phyloP scores from a whole-genome alignment of 2,329 filamentous ascomycete genomes.

The Cladosporium oxysporum region DNA sequence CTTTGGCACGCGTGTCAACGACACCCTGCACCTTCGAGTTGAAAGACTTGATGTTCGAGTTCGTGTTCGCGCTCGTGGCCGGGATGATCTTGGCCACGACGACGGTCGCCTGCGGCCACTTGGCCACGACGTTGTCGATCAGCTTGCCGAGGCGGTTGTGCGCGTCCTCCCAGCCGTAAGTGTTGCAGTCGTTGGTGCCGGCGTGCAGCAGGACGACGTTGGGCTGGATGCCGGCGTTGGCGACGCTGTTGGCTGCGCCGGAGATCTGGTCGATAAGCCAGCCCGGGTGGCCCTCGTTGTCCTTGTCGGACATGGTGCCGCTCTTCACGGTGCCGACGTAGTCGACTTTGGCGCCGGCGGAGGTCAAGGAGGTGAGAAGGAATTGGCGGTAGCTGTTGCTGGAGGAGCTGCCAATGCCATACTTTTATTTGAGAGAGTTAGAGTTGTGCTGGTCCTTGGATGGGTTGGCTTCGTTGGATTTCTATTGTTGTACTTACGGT shows the following conservation, averaged over 20 bases:
- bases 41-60: slow-evolving; percentile 3
- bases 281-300: slow-evolving; percentile 23
- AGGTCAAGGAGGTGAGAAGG: slow-evolving; percentile 15
- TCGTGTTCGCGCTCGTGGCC: not conserved
- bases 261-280: slow-evolving; percentile 23
- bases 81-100: slow-evolving; percentile 20
- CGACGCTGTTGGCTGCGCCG: slow-evolving; percentile 7
- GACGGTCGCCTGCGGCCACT: slow-evolving; percentile 20
- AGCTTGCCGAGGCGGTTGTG: slow-evolving; percentile 16
- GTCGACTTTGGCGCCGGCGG: slow-evolving; percentile 19
- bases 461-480: not conserved
- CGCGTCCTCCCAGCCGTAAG: slow-evolving; percentile 14
- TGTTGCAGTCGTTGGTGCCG: slow-evolving; percentile 22
- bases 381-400: slow-evolving; percentile 23
- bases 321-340: slow-evolving; percentile 16
- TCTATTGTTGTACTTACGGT: not conserved
- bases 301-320: slow-evolving; percentile 22
- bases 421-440: not conserved
- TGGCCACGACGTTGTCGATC: slow-evolving; percentile 19
- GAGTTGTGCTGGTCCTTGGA: not conserved
- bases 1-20: slow-evolving; percentile 14
- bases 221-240: slow-evolving; percentile 5
- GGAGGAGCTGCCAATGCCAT: slow-evolving; percentile 12
- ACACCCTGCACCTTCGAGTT: slow-evolving; percentile 18
- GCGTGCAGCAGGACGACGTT: slow-evolving; percentile 22